Conservation (phyloP, 805 yeast species). For the Priceomyces medius region DNA sequence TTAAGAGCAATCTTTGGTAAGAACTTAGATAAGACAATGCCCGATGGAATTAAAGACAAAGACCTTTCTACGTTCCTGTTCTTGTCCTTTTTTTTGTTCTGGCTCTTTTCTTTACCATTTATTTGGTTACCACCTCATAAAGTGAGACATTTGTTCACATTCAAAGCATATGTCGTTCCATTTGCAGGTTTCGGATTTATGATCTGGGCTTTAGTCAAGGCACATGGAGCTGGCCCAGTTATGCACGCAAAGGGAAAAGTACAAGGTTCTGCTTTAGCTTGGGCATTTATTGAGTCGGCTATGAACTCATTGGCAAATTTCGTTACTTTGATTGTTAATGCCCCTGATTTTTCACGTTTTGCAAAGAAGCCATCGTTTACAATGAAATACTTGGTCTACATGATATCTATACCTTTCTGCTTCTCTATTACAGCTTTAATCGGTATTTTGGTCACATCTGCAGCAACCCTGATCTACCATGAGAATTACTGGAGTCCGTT, state of each 20-base stretch:
- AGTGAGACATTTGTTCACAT: slow-evolving; percentile 79
- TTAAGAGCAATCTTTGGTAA: slow-evolving; percentile 71
- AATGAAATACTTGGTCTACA: slow-evolving; percentile 43
- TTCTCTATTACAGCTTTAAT: slow-evolving; percentile 80
- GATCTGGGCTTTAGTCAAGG: slow-evolving; percentile 79
- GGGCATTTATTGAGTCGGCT: slow-evolving; percentile 78
- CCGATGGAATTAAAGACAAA: slow-evolving; percentile 52
- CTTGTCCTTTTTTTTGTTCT: slow-evolving; percentile 75
- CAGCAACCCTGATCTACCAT: slow-evolving; percentile 66
- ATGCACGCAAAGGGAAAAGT: slow-evolving; percentile 51
- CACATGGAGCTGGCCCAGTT: slow-evolving; percentile 76
- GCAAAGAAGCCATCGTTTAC: slow-evolving; percentile 48
- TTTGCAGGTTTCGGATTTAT: slow-evolving; percentile 80
- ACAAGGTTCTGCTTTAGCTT: slow-evolving; percentile 63
- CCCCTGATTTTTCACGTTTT: slow-evolving; percentile 88
- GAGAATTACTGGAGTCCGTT: slow-evolving; percentile 81
- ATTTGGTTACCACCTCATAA: slow-evolving; percentile 80
- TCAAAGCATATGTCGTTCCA: slow-evolving; percentile 76
- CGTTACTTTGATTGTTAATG: slow-evolving; percentile 83
- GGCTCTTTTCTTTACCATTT: slow-evolving; percentile 77
- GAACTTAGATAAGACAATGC: slow-evolving; percentile 60
- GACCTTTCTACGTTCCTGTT: slow-evolving; percentile 72
- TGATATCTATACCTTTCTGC: slow-evolving; percentile 68
- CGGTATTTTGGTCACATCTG: slow-evolving; percentile 82
- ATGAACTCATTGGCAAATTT: slow-evolving; percentile 85